Percentiles rank a stretch among this genome's conserved stretches.
These are phyloP conservation scores for Phytophthora pluvialis DNA, from an alignment of 352 stramenopile species.

Conservation along the genomic window DNA sequence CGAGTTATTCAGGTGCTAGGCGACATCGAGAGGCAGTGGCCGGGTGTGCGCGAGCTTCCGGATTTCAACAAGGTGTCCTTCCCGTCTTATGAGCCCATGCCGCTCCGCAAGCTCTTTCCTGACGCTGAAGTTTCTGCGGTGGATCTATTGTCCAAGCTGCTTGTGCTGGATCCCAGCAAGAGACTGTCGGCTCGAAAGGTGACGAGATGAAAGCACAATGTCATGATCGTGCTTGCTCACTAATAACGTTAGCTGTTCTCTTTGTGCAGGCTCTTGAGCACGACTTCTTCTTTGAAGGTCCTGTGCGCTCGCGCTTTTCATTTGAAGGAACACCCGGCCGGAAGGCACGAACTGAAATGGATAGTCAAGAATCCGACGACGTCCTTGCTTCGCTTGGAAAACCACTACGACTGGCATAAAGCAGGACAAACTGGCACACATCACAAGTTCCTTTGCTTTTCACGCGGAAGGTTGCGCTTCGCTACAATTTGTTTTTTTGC, in stretches of 20 bases:
- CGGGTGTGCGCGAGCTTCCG: constrained; percentile 52
- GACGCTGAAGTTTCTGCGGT: constrained; percentile 48
- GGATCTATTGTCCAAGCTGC: constrained; percentile 56
- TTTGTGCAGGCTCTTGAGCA: constrained; percentile 41
- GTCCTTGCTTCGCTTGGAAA: constrained; percentile 47
- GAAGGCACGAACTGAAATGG: neutral
- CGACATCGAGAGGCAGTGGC: constrained; percentile 60
- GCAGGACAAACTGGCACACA: constrained; percentile 5
- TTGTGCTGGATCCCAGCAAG: constrained; percentile 34
- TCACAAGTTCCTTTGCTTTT: constrained; percentile 18
- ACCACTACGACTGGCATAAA: constrained; percentile 30
- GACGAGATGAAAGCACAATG: neutral
- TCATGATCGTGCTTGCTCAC: neutral
- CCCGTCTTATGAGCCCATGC: constrained; percentile 54
- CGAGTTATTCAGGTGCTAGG: constrained; percentile 74
- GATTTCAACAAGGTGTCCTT: constrained; percentile 81
- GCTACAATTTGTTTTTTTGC: constrained; percentile 8
- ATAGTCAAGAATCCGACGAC: constrained; percentile 21
- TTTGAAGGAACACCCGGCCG: neutral
- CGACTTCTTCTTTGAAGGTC: constrained; percentile 55
- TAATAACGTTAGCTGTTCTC: neutral
- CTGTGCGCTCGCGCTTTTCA: constrained; percentile 30
- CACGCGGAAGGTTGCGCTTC: neutral
- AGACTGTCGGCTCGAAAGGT: constrained; percentile 53
- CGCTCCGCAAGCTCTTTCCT: constrained; percentile 51